Evolutionary conservation across 2,329 filamentous ascomycete genomes (phyloP).

Genomic region (Fusarium brevicatenulatum): DNA sequence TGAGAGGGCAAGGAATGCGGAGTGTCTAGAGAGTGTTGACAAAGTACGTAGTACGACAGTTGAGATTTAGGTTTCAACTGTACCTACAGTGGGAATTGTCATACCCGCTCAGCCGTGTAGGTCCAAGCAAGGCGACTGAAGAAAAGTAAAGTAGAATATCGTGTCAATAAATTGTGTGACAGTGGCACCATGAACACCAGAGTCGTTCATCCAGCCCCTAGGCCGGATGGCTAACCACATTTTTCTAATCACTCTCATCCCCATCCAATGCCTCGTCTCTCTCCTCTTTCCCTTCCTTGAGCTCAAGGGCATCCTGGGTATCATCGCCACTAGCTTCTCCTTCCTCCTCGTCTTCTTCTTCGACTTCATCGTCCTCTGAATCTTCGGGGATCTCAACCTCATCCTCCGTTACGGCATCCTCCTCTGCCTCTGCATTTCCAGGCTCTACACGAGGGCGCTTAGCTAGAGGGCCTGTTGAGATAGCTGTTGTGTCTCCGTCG

Average conservation of each 20-base stretch:
- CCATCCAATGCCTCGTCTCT: slow-evolving; percentile 72
- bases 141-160: neutral
- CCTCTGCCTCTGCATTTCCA: slow-evolving; percentile 50
- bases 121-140: neutral
- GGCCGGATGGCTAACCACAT: neutral
- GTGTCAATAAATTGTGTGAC: neutral
- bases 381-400: slow-evolving; percentile 58
- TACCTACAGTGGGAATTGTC: neutral
- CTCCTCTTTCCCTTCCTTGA: slow-evolving; percentile 58
- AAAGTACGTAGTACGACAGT: slow-evolving; percentile 13
- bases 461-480: slow-evolving; percentile 48
- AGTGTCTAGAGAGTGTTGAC: neutral
- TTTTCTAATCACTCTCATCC: slow-evolving; percentile 64
- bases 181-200: neutral
- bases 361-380: slow-evolving; percentile 61
- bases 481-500: slow-evolving; percentile 47
- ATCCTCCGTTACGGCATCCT: slow-evolving; percentile 52
- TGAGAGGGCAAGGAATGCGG: slow-evolving; percentile 17
- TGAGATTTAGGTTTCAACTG: neutral
- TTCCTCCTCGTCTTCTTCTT: slow-evolving; percentile 53
- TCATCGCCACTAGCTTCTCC: slow-evolving; percentile 62
- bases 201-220: neutral
- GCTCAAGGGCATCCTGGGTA: slow-evolving; percentile 64
- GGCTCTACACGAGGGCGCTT: slow-evolving; percentile 61
- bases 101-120: neutral